Conservation (phyloP, 306 rosid species). For the Malus asiatica region DNA sequence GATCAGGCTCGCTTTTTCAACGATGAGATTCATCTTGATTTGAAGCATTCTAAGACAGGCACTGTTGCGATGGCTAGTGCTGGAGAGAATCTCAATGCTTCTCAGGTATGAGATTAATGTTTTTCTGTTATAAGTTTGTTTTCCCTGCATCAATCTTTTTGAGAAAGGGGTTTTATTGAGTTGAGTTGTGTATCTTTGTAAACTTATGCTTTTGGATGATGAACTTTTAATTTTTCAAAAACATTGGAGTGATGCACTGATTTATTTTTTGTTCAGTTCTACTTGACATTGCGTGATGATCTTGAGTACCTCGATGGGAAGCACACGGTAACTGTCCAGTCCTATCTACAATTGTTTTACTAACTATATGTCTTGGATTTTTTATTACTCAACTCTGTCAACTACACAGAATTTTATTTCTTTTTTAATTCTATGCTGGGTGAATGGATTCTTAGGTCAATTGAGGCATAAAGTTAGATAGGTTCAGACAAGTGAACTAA, state of each 20-base stretch:
- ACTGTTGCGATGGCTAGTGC: constrained; percentile 95
- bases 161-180: neutral
- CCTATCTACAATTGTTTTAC: neutral
- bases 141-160: neutral
- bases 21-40: constrained; percentile 77
- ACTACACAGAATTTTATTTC: neutral
- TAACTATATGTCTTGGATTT: neutral
- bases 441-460: neutral
- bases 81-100: constrained; percentile 94
- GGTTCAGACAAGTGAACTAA: neutral
- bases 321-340: constrained; percentile 65
- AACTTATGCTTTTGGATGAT: neutral
- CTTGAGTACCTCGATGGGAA: constrained; percentile 93
- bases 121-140: neutral
- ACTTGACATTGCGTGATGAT: constrained; percentile 77
- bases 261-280: constrained; percentile 49
- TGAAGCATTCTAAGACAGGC: constrained; percentile 88
- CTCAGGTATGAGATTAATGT: constrained; percentile 52
- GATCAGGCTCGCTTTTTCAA: constrained; percentile 91
- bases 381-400: neutral
- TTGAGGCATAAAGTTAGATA: neutral
- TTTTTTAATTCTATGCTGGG: neutral
- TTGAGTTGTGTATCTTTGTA: neutral
- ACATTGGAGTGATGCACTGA: constrained; percentile 2
- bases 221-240: neutral